Base-by-base conservation (phyloP, 768 basidiomycete species). In the Rhizopogon vinicolor region DNA sequence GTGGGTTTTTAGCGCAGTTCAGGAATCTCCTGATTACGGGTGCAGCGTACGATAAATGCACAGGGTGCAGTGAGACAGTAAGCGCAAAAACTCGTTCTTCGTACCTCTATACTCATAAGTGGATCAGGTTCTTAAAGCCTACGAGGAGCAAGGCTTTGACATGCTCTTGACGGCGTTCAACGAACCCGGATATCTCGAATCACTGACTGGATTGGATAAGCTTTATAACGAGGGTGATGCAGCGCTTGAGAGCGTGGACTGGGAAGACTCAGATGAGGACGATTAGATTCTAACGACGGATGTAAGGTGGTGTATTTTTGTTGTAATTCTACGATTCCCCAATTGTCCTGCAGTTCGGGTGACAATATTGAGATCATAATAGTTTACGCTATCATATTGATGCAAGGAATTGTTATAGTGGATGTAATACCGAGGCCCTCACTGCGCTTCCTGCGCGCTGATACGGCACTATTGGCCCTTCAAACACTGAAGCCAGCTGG, bases 1-100 rank as follows among this genome's bases (percentile, higher is more conserved):
- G 97, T 5, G 97, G 95, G 0, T 93, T 85, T 75, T 78, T 98
- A 3, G 84, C 85, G 5, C 87, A 92, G 58, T 99, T 96, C 77
- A 79, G 85, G 51, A 93, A 85, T 42, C 75, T 98, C 62, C 82
- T 84, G 28, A 85, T 99, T 56, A 84, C 87, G 0, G 97, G 96
- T 0, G 84, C 88, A 2, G 91, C 93, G 1, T 99, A 89, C 66
- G 81, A 86, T 52, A 75, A 78, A 53, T 99, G 96, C 68, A 96
- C 94, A 1, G 97, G 92, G 0, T 99, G 97, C 65, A 90, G 89
- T 52, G 84, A 89, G 60, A 78, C 77, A 19, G 92, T 93, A 56
- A 59, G 83, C 70, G 4, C 18, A 33, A 46, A 10, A 31, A 18
- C 33, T 9, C 18, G 46, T 18, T 41, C 40, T 52, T 19, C 14